A percentile compares a stretch with the other conserved stretches of the same genome.
These are phyloP conservation scores for Leccinum subgranulosum DNA, from an alignment of 768 basidiomycete genomes.

Conservation along the genomic window DNA sequence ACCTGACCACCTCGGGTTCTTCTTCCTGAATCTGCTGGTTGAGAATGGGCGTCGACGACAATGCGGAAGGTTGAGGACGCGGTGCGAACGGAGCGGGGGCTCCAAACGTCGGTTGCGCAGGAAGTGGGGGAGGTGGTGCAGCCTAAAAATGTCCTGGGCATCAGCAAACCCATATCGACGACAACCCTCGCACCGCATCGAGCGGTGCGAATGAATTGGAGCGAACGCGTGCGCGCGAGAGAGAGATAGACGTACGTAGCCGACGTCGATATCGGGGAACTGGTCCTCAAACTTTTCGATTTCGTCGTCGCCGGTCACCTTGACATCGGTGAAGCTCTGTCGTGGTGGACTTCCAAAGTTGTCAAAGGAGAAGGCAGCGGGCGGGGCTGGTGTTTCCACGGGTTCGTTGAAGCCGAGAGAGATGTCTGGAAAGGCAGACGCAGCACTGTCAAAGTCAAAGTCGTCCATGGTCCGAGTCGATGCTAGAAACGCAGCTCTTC, in stretches of 20 bases:
- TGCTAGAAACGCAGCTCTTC: not conserved
- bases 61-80: constrained; percentile 68
- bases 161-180: constrained; percentile 1
- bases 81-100: constrained; percentile 65
- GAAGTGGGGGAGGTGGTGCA: constrained; percentile 30
- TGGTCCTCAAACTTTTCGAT: constrained; percentile 83
- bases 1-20: constrained; percentile 87
- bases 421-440: constrained; percentile 83
- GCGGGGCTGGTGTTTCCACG: constrained; percentile 27
- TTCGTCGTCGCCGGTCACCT: constrained; percentile 82
- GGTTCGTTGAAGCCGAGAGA: constrained; percentile 51
- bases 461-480: constrained; percentile 33
- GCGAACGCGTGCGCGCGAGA: not conserved
- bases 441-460: constrained; percentile 81
- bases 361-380: constrained; percentile 61
- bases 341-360: constrained; percentile 53
- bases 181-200: constrained; percentile 13
- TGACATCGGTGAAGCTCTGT: constrained; percentile 51
- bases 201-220: not conserved
- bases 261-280: constrained; percentile 75
- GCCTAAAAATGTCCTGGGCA: constrained; percentile 18
- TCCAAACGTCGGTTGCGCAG: constrained; percentile 42
- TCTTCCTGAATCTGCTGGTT: constrained; percentile 68
- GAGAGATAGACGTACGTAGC: constrained; percentile 31
- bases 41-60: constrained; percentile 71